A percentile compares a stretch with the other conserved stretches of the same genome.
These are phyloP conservation scores for Penicillium sumatraense DNA, from an alignment of 2,329 filamentous ascomycete genomes.

Conservation along the genomic window DNA sequence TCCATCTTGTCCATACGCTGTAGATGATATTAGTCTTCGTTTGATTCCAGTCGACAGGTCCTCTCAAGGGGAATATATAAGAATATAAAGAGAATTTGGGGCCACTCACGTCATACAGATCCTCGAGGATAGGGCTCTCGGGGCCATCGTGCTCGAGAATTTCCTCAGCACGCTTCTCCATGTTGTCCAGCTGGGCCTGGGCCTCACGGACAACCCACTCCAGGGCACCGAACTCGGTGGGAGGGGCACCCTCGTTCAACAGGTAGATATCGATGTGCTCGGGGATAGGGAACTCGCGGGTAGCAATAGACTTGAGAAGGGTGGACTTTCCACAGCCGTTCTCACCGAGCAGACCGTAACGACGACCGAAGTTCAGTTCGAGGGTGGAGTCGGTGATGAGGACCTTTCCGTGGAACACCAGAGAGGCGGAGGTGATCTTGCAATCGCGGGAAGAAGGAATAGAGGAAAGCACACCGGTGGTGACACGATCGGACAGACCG, in stretches of 20 bases:
- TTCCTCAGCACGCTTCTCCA: conserved; percentile 87
- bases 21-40: not conserved
- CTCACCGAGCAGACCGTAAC: conserved; percentile 95
- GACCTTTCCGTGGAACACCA: conserved; percentile 98
- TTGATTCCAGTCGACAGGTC: not conserved
- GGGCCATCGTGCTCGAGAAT: conserved; percentile 91
- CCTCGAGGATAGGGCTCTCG: conserved; percentile 85
- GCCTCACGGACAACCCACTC: conserved; percentile 98
- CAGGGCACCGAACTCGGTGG: conserved; percentile 84
- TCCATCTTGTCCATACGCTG: conserved; percentile 99
- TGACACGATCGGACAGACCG: conserved; percentile 95
- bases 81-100: not conserved
- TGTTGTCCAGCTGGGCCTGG: conserved; percentile 85
- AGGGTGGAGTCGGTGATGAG: conserved; percentile 92
- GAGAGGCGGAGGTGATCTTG: conserved; percentile 90
- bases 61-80: not conserved
- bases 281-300: conserved; percentile 93
- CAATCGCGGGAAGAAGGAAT: conserved; percentile 85
- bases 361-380: conserved; percentile 88
- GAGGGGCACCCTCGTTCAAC: conserved; percentile 93
- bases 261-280: conserved; percentile 98
- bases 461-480: conserved; percentile 92
- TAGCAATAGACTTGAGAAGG: conserved; percentile 91
- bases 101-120: conserved; percentile 85
- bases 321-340: conserved; percentile 99